Evolutionary conservation across 2,329 filamentous ascomycete genomes (phyloP).

Genomic region (Verticillium nonalfalfae): DNA sequence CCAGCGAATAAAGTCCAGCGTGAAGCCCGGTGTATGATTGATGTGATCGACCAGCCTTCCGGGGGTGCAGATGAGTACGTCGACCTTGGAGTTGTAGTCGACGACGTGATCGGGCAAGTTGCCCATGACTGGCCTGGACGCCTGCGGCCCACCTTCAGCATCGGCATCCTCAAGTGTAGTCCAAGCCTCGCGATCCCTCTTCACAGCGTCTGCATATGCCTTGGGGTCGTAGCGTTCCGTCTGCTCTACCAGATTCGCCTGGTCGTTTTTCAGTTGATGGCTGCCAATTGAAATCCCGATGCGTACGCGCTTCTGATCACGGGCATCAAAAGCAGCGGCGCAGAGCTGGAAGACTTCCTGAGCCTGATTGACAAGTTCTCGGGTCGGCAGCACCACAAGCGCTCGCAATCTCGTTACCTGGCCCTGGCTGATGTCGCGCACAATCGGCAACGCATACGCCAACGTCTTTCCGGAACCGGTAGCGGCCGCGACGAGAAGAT

Average conservation of each 20-base stretch:
- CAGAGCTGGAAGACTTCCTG: constrained; percentile 72
- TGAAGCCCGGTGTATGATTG: constrained; percentile 75
- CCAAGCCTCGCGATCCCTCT: constrained; percentile 28
- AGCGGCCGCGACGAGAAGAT: constrained; percentile 84
- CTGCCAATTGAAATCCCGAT: constrained; percentile 80
- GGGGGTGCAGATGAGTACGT: constrained; percentile 86
- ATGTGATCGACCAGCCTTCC: constrained; percentile 90
- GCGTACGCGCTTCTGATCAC: constrained; percentile 59
- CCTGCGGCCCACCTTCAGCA: constrained; percentile 30
- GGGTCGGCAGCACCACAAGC: constrained; percentile 81
- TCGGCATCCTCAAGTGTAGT: constrained; percentile 40
- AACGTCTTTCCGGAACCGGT: constrained; percentile 96
- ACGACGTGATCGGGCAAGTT: constrained; percentile 57
- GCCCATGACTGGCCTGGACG: constrained; percentile 11
- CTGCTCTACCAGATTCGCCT: constrained; percentile 38
- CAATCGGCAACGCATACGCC: constrained; percentile 81
- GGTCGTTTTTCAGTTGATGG: constrained; percentile 63
- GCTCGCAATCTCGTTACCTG: constrained; percentile 64
- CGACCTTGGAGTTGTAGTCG: constrained; percentile 64
- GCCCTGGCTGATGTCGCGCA: constrained; percentile 65
- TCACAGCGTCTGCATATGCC: constrained; percentile 41
- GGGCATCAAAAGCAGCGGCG: constrained; percentile 50
- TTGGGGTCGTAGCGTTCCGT: constrained; percentile 58
- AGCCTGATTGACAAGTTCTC: constrained; percentile 85
- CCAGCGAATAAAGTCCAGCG: constrained; percentile 73